Evolutionary conservation across 371 early-diverging fungal genomes (phyloP).

Genomic region (Coemansia sp.): DNA sequence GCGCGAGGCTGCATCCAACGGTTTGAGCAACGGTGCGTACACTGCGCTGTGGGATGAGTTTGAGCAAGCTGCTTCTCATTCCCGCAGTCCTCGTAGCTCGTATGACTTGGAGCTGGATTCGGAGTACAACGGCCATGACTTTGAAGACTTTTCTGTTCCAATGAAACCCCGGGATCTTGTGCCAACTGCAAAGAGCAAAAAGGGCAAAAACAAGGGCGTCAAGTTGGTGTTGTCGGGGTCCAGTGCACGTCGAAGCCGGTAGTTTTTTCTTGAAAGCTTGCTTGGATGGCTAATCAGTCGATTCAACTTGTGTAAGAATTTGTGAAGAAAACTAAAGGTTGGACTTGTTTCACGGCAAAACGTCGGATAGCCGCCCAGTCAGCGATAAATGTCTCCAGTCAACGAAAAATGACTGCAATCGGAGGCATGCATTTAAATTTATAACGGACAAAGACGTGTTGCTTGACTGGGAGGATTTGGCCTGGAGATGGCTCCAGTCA

Average conservation of each 20-base stretch:
- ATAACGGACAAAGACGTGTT: no score
- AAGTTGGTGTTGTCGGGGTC: conserved; percentile 39
- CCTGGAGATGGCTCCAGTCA: no score
- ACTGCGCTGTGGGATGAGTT: conserved; percentile 40
- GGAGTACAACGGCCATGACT: conserved; percentile 12
- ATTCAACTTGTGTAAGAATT: no score
- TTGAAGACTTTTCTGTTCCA: conserved; percentile 28
- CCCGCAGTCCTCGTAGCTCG: conserved; percentile 1
- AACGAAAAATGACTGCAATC: no score
- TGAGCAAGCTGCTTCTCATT: conserved; percentile 24
- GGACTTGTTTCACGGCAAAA: no score
- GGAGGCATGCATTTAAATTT: no score
- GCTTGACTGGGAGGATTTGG: no score
- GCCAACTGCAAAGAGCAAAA: neutral
- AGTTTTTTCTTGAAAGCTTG: neutral
- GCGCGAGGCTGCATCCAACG: conserved; percentile 23
- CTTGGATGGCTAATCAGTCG: neutral
- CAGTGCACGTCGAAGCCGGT: conserved; percentile 36
- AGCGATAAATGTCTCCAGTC: no score
- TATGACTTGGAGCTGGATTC: conserved; percentile 12
- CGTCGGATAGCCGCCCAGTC: no score
- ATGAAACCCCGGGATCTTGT: conserved; percentile 8
- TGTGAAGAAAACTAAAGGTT: no score
- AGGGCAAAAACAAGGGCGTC: conserved; percentile 19
- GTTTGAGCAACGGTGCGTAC: neutral